Evolutionary conservation across 2,329 filamentous ascomycete genomes (phyloP).

Genomic region (Dactylella cylindrospora): DNA sequence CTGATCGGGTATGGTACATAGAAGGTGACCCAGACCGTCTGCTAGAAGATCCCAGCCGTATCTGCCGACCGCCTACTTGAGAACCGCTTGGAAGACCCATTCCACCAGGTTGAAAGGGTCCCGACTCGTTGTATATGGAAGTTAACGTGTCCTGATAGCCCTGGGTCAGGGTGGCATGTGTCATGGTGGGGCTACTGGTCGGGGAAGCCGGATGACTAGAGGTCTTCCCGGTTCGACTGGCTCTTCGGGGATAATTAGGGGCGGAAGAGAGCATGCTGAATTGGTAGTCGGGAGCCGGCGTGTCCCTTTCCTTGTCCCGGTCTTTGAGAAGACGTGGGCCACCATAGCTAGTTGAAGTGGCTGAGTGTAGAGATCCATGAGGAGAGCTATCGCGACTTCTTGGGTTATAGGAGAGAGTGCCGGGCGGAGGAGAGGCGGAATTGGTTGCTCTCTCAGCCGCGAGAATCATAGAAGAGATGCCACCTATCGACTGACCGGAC

Average conservation of each 20-base stretch:
- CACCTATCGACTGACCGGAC: conserved; percentile 52
- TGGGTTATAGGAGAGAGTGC: conserved; percentile 18
- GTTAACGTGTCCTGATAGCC: conserved; percentile 42
- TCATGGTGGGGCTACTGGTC: conserved; percentile 31
- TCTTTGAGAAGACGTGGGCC: conserved; percentile 55
- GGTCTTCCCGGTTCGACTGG: conserved; percentile 43
- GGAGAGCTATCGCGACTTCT: conserved; percentile 50
- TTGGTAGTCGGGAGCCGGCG: conserved; percentile 58
- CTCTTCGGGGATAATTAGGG: conserved; percentile 49
- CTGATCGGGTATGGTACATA: conserved; percentile 50
- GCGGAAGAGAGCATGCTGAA: conserved; percentile 61
- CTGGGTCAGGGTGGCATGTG: conserved; percentile 16
- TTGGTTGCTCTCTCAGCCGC: conserved; percentile 47
- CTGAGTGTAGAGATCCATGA: conserved; percentile 58
- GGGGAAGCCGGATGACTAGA: conserved; percentile 53
- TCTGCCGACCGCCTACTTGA: conserved; percentile 37
- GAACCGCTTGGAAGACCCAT: conserved; percentile 43
- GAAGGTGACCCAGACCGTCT: conserved; percentile 56
- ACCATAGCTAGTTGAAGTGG: conserved; percentile 56
- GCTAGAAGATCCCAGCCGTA: conserved; percentile 58
- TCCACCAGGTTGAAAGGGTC: conserved; percentile 41
- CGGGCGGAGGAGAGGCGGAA: conserved; percentile 31
- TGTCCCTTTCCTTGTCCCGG: conserved; percentile 54
- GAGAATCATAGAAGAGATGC: conserved; percentile 57
- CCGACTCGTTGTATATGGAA: conserved; percentile 42